Base-by-base conservation (phyloP, 2,329 filamentous ascomycete species). In the Penicillium sp. region DNA sequence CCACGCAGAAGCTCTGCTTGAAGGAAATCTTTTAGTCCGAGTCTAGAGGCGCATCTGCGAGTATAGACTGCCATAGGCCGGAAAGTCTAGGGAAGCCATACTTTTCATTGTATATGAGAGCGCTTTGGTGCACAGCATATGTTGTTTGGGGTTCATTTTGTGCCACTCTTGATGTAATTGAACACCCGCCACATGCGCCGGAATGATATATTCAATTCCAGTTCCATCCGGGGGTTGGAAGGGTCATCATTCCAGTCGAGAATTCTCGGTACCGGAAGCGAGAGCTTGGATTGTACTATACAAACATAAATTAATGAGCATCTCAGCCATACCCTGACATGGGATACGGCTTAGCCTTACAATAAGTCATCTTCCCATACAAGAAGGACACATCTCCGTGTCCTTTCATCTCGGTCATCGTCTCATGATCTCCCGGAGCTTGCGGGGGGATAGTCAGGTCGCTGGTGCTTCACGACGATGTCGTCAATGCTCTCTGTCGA, bases 361-460 rank as follows among this genome's bases (percentile, higher is more conserved):
- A 47, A 54, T 72, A 76, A 52, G 61, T 60, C 37, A 77, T 74
- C 13, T n/a, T n/a, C n/a, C n/a, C n/a, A n/a, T n/a, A n/a, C n/a
- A n/a, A n/a, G n/a, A n/a, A n/a, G n/a, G n/a, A n/a, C n/a, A n/a
- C n/a, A n/a, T n/a, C n/a, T n/a, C n/a, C n/a, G n/a, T n/a, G n/a
- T n/a, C n/a, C n/a, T n/a, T n/a, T n/a, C n/a, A n/a, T n/a, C n/a
- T n/a, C n/a, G n/a, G n/a, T n/a, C n/a, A n/a, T n/a, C n/a, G n/a
- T n/a, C n/a, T n/a, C n/a, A n/a, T n/a, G n/a, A n/a, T n/a, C n/a
- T n/a, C n/a, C n/a, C n/a, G n/a, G n/a, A n/a, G n/a, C n/a, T n/a
- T n/a, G n/a, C n/a, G n/a, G n/a, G n/a, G n/a, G n/a, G n/a, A n/a
- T n/a, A n/a, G n/a, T n/a, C n/a, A n/a, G n/a, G n/a, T n/a, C n/a